Evolutionary conservation across 768 basidiomycete genomes (phyloP).

Genomic region (Suillus hirtellus): DNA sequence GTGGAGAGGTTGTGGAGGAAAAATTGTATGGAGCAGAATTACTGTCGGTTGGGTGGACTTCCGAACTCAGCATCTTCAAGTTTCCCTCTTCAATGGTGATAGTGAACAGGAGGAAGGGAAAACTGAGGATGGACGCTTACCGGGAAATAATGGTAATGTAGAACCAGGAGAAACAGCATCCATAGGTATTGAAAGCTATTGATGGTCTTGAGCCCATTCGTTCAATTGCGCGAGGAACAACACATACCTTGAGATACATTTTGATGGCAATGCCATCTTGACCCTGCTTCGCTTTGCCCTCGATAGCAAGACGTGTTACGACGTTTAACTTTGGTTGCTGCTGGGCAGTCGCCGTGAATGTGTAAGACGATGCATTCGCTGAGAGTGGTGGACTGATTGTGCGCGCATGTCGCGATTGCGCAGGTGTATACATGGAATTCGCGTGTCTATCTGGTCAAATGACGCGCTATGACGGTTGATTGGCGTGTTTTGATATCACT

Average conservation of each 20-base stretch:
- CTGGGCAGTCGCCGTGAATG: slow-evolving; percentile 41
- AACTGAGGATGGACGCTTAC: slow-evolving; percentile 36
- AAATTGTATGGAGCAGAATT: slow-evolving; percentile 76
- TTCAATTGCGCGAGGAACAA: slow-evolving; percentile 14
- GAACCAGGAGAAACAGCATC: slow-evolving; percentile 67
- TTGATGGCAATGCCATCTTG: slow-evolving; percentile 66
- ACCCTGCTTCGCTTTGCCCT: slow-evolving; percentile 68
- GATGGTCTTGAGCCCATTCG: background rate
- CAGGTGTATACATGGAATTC: slow-evolving; percentile 19
- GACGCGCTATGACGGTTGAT: slow-evolving; percentile 7
- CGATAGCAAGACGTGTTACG: slow-evolving; percentile 72
- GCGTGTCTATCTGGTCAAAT: background rate
- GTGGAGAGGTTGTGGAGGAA: slow-evolving; percentile 59
- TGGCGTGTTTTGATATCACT: background rate
- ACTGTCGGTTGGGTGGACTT: slow-evolving; percentile 74
- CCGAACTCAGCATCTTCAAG: slow-evolving; percentile 68
- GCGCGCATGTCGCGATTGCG: slow-evolving; percentile 31
- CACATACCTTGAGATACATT: slow-evolving; percentile 80
- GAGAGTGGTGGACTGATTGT: slow-evolving; percentile 33
- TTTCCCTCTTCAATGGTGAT: slow-evolving; percentile 62
- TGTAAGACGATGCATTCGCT: slow-evolving; percentile 42
- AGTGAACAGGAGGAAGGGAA: background rate
- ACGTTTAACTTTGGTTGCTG: slow-evolving; percentile 58
- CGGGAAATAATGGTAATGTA: slow-evolving; percentile 72
- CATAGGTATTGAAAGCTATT: slow-evolving; percentile 65